Evolutionary conservation across 768 basidiomycete species (phyloP), one percentile per base, ranked within the genome.

Genomic region (Solioccasus polychromus): DNA sequence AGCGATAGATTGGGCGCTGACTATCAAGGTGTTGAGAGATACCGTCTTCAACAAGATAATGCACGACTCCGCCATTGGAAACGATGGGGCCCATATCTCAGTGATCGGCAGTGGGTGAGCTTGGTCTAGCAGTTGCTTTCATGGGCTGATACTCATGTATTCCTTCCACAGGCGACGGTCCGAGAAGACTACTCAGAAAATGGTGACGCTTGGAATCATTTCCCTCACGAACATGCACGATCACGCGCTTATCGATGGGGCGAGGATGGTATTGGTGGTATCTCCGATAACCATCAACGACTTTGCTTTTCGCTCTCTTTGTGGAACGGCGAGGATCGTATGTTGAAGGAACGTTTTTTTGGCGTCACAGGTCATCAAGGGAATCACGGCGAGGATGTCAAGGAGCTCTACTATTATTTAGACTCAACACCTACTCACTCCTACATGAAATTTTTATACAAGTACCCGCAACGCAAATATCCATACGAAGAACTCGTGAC

Each of bases 381-480:
- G 36, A 99, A 99, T 64, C 96, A 99, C 66, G 96, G 96, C 52
- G 96, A 99, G 68, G 96, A 99, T 62, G 93, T 95, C 72, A 98
- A 98, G 69, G 96, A 99, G 62, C 72, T 98, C 23, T 99, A 99
- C 68, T 99, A 95, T 65, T 99, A 99, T 67, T 80, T 99, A 50
- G 96, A 98, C 66, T 95, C 92, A 29, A 97, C 96, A 1, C 96
- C 96, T 29, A 97, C 96, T 2, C 96, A 99, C 60, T 96, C 94
- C 6, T 99, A 98, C 77, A 98, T 99, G 96, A 99, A 99, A 67
- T 97, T 91, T 68, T 71, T 97, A 45, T 99, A 99, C 80, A 99
- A 99, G 66, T 99, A 99, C 57, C 94, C 96, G 11, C 96, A 99
- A 65, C 75, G 82, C 57, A 73, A 77, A 26, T 99, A 79, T 67